Conservation (phyloP, 257 asterid genomes). For the Solanum peruvianum region DNA sequence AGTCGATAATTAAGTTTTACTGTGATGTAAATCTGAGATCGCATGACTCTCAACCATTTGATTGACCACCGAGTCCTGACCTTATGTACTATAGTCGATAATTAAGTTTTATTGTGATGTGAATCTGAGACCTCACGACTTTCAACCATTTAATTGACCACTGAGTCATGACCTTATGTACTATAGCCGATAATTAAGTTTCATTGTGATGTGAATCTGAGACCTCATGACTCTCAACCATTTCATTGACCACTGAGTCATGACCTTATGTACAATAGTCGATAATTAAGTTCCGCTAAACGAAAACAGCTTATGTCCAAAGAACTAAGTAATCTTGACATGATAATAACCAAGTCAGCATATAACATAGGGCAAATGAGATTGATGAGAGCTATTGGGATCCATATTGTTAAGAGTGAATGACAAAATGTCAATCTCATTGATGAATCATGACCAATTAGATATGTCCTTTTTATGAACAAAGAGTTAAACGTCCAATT, state of each 20-base stretch:
- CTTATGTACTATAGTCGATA: too few species aligned
- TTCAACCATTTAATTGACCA: neutral
- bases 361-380: neutral
- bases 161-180: neutral
- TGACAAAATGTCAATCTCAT: slow-evolving; percentile 11
- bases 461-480: neutral
- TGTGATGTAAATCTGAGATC: neutral
- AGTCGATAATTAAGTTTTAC: too few species aligned
- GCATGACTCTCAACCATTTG: neutral
- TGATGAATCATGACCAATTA: neutral
- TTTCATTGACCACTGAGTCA: neutral
- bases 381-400: slow-evolving; percentile 8
- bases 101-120: neutral
- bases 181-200: too few species aligned
- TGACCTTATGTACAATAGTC: too few species aligned
- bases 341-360: neutral
- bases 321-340: neutral
- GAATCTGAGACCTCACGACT: neutral
- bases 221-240: neutral
- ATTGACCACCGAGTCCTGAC: neutral
- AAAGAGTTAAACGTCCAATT: neutral
- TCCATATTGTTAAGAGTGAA: slow-evolving; percentile 2
- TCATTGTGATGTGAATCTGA: neutral
- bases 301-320: neutral
- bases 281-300: neutral